Base-by-base conservation (phyloP, 2,329 filamentous ascomycete species). In the Rhexocercosporidium sp. region DNA sequence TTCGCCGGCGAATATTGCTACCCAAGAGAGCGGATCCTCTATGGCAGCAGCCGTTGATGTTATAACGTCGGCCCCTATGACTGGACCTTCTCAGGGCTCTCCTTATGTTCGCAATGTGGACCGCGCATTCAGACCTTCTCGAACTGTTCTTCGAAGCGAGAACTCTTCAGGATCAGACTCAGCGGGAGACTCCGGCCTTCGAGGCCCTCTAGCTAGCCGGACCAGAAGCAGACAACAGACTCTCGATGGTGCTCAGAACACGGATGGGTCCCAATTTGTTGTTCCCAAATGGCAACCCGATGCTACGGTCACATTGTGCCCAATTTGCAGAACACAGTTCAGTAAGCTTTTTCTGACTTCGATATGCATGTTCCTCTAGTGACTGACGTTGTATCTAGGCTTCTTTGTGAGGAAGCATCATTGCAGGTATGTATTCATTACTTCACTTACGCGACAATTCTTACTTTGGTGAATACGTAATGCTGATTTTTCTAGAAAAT, bases 281-380 rank as follows among this genome's bases (percentile, higher is more conserved):
- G 80, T 94, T 47, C 94, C 94, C 1, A 84, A 84, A 66, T 98
- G 95, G 95, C 94, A 97, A 80, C 92, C 94, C 3, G 95, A 98
- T 79, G 84, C 86, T 3, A 93, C 96, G 73, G 93, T 92, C 12
- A 88, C 89, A 1, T 85, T 89, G 69, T 98, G 95, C 77, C 93
- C 94, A 1, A 97, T 97, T 66, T 98, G 95, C 77, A 82, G 84
- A 62, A 87, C 86, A 0, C 87, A 89, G 57, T 98, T 98, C 76
- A 92, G 88, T 77, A 70, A 70, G 73, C 49, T 39, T 57, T 20
- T 57, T 16, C 16, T 3, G 3, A 14, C 18, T n/a, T 39, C 41
- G 1, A 18, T 25, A 25, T 37, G 11, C 20, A 60, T 39, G 12
- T 47, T 25, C 16, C 27, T 16, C 16, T 20, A 61, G 39, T 34